These are phyloP conservation scores for Psilocybe subaeruginosa DNA, from an alignment of 768 basidiomycete genomes.

Conservation along the genomic window DNA sequence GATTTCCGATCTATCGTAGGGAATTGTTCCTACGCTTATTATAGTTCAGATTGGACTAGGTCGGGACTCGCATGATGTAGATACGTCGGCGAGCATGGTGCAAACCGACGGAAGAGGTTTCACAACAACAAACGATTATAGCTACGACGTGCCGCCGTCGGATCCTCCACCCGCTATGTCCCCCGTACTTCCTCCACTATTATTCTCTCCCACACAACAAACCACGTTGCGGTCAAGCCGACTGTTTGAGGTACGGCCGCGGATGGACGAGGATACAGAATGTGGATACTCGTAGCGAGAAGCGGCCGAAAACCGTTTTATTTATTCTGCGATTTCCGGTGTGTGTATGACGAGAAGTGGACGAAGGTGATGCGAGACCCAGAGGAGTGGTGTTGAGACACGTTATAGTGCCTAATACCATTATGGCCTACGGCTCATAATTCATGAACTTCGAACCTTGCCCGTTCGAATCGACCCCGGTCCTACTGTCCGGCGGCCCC, in stretches of 20 bases:
- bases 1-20: slow-evolving; percentile 19
- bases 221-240: slow-evolving; percentile 15
- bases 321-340: neutral
- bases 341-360: neutral
- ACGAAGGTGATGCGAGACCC: neutral
- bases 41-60: slow-evolving; percentile 34
- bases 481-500: too few relatives aligned
- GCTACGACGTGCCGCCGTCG: slow-evolving; percentile 21
- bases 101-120: slow-evolving; percentile 23
- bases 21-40: slow-evolving; percentile 33
- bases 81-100: slow-evolving; percentile 24
- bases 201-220: slow-evolving; percentile 16
- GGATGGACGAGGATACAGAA: slow-evolving; percentile 16
- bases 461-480: too few relatives aligned
- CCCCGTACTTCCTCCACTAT: slow-evolving; percentile 15
- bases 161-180: slow-evolving; percentile 21
- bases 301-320: neutral
- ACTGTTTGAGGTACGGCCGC: slow-evolving; percentile 12
- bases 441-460: too few relatives aligned
- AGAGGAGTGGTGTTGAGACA: neutral
- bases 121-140: slow-evolving; percentile 19
- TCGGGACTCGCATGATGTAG: slow-evolving; percentile 22
- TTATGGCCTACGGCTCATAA: neutral
- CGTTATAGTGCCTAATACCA: neutral
- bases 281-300: slow-evolving; percentile 18